These are phyloP conservation scores for Kokia cookei DNA, from an alignment of 441 rosid species.

Conservation along the genomic window DNA sequence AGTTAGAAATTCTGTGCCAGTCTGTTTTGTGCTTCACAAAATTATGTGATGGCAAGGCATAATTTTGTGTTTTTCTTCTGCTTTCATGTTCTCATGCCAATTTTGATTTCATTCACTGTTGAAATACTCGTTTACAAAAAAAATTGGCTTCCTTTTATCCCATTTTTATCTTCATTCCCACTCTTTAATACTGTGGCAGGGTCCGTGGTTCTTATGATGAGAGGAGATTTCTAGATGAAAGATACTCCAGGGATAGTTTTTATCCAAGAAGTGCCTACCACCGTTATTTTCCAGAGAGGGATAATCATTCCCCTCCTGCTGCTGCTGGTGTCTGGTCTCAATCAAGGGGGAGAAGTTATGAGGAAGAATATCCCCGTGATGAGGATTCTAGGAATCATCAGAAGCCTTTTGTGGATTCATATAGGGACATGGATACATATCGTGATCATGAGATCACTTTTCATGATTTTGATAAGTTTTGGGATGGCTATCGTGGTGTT, in stretches of 20 bases:
- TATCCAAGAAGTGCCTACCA: conserved; percentile 49
- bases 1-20: background rate
- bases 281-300: conserved; percentile 43
- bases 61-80: background rate
- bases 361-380: conserved; percentile 62
- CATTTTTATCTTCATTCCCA: conserved; percentile 26
- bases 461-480: conserved; percentile 38
- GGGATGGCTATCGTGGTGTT: conserved; percentile 37
- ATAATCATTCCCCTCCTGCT: conserved; percentile 52
- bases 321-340: conserved; percentile 57
- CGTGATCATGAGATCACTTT: conserved; percentile 39
- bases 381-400: conserved; percentile 61
- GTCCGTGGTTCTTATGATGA: conserved; percentile 65
- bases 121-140: background rate
- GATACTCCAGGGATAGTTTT: conserved; percentile 53
- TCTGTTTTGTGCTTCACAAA: background rate
- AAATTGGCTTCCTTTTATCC: conserved; percentile 5
- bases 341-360: conserved; percentile 72
- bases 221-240: conserved; percentile 69
- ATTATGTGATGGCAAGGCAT: background rate
- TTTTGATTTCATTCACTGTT: background rate
- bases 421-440: conserved; percentile 43
- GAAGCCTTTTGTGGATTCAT: conserved; percentile 49
- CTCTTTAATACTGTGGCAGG: conserved; percentile 43
- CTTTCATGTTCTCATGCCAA: background rate